Base-by-base conservation (phyloP, 768 basidiomycete genomes). In the Pilatotrama ljubarskyi region DNA sequence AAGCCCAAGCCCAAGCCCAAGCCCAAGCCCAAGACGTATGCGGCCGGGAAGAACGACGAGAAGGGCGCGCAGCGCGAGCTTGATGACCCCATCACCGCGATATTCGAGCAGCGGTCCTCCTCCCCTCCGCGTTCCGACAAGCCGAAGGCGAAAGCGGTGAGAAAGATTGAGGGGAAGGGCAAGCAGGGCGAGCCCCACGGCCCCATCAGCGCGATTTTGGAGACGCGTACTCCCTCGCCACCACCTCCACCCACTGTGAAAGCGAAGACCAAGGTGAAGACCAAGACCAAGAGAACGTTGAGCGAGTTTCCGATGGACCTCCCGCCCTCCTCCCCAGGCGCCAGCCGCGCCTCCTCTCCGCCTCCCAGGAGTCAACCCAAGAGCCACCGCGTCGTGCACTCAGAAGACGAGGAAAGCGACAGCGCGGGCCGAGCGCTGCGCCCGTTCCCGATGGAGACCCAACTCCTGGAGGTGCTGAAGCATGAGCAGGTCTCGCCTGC, bases 361-460 rank as follows among this genome's bases (percentile, higher is more conserved):
- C 52, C 36, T 7, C 42, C 29, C 41, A 47, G 24, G n/a, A 51
- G 44, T 13, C 59, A 59, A n/a, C 17, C 22, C 17, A 43, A 49
- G 24, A 25, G 48, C 22, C 25, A 52, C 11, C 24, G 40, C 36
- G 42, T 60, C 22, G 22, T 60, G 37, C 25, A 49, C 11, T 64
- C 66, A 5, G 44, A 49, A 18, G 56, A 58, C 32, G 53, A 58
- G 7, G 62, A 51, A 5, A 38, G 51, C 38, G 48, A 43, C 4
- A 3, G 29, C 29, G 29, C 40, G 3, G n/a, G 54, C 20, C 58
- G 51, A 4, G 5, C 50, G 20, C 53, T 59, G 7, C 66, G 66
- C 55, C 80, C 81, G 1, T 83, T 83, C 51, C 81, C 82, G 5
- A 79, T 87, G 82, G 77, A 72, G 50, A 75, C 78, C 1, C 77